Evolutionary conservation across 768 basidiomycete species (phyloP).

Genomic region (Imleria badia): DNA sequence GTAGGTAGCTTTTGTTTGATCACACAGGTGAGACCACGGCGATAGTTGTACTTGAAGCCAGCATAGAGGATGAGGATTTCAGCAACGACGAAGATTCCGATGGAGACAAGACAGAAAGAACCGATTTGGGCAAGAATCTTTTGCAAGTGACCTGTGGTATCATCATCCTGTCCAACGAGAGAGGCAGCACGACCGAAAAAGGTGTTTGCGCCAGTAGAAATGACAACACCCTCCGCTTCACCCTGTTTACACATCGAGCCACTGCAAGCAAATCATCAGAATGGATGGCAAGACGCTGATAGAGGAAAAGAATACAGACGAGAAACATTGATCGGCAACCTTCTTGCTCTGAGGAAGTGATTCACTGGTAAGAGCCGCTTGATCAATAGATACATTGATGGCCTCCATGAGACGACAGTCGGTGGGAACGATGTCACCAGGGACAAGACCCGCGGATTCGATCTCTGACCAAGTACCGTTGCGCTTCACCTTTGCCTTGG

Average conservation of each 20-base stretch:
- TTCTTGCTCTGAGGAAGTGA: slow-evolving; percentile 94
- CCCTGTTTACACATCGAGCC: slow-evolving; percentile 99
- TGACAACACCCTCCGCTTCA: slow-evolving; percentile 98
- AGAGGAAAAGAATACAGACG: slow-evolving; percentile 56
- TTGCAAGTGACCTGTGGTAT: slow-evolving; percentile 97
- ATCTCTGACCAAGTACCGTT: slow-evolving; percentile 84
- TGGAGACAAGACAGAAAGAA: slow-evolving; percentile 94
- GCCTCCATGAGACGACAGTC: slow-evolving; percentile 97
- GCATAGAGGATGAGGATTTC: slow-evolving; percentile 95
- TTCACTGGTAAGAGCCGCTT: slow-evolving; percentile 97
- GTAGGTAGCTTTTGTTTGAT: too few relatives aligned
- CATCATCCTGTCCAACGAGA: slow-evolving; percentile 96
- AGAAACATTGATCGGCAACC: slow-evolving; percentile 95
- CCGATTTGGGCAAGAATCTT: slow-evolving; percentile 98
- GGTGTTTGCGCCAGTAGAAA: slow-evolving; percentile 96
- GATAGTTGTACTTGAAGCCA: slow-evolving; percentile 86
- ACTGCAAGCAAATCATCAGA: slow-evolving; percentile 35
- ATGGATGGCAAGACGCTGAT: too few relatives aligned
- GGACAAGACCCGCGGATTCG: slow-evolving; percentile 86
- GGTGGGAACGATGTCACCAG: slow-evolving; percentile 96
- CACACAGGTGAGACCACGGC: slow-evolving; percentile 91
- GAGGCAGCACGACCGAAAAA: slow-evolving; percentile 99
- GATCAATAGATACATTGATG: slow-evolving; percentile 97
- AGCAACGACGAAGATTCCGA: slow-evolving; percentile 92
- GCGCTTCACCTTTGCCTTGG: slow-evolving; percentile 94